A percentile compares a stretch with the other conserved stretches of the same genome.
These are phyloP conservation scores for Zarea fungicola DNA, from an alignment of 2,329 filamentous ascomycete species.

Conservation along the genomic window DNA sequence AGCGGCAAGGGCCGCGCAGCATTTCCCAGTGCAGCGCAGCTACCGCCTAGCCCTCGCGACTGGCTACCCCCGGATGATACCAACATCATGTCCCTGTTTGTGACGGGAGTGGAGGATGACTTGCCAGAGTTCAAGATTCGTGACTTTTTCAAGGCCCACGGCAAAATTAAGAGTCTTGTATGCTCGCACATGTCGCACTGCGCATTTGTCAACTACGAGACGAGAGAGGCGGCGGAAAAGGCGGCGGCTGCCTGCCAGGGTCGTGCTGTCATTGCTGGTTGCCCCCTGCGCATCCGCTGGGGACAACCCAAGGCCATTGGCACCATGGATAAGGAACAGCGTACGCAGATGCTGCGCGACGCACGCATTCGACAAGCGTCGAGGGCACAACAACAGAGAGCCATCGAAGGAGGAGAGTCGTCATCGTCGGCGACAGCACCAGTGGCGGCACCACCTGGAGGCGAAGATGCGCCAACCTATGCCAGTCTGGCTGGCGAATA, in stretches of 20 bases:
- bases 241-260: conserved; percentile 84
- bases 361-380: conserved; percentile 44
- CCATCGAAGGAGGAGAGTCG: conserved; percentile 28
- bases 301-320: conserved; percentile 88
- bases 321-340: conserved; percentile 81
- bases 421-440: conserved; percentile 23
- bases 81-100: conserved; percentile 87
- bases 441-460: conserved; percentile 74
- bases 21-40: conserved; percentile 65
- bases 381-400: conserved; percentile 25
- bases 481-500: conserved; percentile 79
- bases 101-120: conserved; percentile 94
- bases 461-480: conserved; percentile 68
- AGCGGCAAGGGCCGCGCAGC: conserved; percentile 42
- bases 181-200: conserved; percentile 97
- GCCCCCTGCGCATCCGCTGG: conserved; percentile 86
- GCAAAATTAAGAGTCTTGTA: conserved; percentile 85
- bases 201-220: conserved; percentile 92
- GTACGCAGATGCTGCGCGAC: conserved; percentile 74
- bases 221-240: conserved; percentile 75
- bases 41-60: conserved; percentile 78
- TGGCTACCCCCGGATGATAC: conserved; percentile 77
- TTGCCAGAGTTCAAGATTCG: conserved; percentile 87
- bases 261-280: conserved; percentile 82
- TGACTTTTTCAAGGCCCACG: conserved; percentile 82